These are phyloP conservation scores for Hypericum androsaemum DNA, from an alignment of 345 rosid genomes.

Conservation along the genomic window DNA sequence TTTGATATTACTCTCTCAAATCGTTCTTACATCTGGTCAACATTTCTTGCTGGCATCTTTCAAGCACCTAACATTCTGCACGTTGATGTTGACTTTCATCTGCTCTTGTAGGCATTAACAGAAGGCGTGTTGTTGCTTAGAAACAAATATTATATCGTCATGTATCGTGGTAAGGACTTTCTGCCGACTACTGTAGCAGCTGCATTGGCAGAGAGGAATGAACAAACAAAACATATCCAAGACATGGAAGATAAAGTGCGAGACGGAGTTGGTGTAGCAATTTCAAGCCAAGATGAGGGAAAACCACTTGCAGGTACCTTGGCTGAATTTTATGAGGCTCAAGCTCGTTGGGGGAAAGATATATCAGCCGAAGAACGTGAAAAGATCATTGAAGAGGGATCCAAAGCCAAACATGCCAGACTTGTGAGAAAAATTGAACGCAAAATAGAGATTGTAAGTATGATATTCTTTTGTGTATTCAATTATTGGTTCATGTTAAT, in stretches of 20 bases:
- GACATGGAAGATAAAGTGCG: constrained; percentile 76
- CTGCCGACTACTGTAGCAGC: constrained; percentile 78
- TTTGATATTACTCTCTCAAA: not conserved
- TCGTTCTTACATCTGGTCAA: no score
- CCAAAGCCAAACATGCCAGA: constrained; percentile 53
- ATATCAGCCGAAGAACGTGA: constrained; percentile 66
- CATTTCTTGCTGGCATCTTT: no score
- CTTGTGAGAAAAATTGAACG: constrained; percentile 67
- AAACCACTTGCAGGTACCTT: constrained; percentile 76
- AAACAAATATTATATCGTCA: constrained; percentile 84
- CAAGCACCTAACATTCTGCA: no score
- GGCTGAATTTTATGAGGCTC: constrained; percentile 97
- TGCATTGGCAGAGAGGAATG: constrained; percentile 79
- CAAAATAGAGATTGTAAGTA: constrained; percentile 70
- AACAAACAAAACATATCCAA: constrained; percentile 62
- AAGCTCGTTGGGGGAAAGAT: constrained; percentile 86
- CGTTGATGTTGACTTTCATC: constrained; percentile 6
- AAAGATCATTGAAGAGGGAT: constrained; percentile 84
- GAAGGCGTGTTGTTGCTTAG: constrained; percentile 91
- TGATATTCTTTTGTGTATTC: not conserved
- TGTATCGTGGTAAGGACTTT: constrained; percentile 98
- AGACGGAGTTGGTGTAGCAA: constrained; percentile 31
- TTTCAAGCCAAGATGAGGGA: constrained; percentile 40
- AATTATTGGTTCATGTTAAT: no score
- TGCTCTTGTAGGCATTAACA: constrained; percentile 50